Evolutionary conservation across 75 land plant genomes (phyloP).

Genomic region (Cupressus sempervirens): DNA sequence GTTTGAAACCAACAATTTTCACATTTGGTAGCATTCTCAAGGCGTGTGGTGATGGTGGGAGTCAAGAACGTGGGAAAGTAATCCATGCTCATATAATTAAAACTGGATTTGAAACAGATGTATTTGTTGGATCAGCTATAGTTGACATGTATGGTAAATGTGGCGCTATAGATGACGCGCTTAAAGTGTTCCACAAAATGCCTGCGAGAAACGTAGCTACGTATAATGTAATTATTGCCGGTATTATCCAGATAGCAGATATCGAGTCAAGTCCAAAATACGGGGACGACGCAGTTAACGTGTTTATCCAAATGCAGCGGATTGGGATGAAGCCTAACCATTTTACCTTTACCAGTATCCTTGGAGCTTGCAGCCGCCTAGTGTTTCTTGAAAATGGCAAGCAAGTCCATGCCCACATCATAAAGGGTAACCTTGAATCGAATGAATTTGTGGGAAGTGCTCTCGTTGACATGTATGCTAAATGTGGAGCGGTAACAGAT

Average conservation of each 20-base stretch:
- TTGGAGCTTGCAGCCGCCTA: slow-evolving; percentile 16
- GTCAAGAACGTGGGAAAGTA: slow-evolving; percentile 1
- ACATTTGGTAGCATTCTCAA: slow-evolving; percentile 16
- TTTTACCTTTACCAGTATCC: slow-evolving; percentile 10
- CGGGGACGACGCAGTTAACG: slow-evolving; percentile 11
- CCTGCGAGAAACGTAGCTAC: not conserved
- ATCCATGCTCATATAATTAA: slow-evolving; percentile 6
- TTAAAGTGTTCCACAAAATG: slow-evolving; percentile 7
- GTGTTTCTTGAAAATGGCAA: slow-evolving; percentile 16
- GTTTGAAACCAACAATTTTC: slow-evolving; percentile 7
- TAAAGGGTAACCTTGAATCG: slow-evolving; percentile 1
- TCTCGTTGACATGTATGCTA: slow-evolving; percentile 15
- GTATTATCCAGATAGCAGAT: slow-evolving; percentile 5
- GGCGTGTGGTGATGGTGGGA: slow-evolving; percentile 10
- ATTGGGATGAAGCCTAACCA: slow-evolving; percentile 11
- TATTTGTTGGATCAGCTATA: slow-evolving; percentile 15
- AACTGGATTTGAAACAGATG: slow-evolving; percentile 7
- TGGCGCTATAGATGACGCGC: slow-evolving; percentile 21
- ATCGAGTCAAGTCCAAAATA: not conserved
- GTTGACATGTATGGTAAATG: slow-evolving; percentile 30
- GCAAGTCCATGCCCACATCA: slow-evolving; percentile 13
- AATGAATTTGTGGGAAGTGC: slow-evolving; percentile 10
- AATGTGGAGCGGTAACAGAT: slow-evolving; percentile 6
- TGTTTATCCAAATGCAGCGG: slow-evolving; percentile 17
- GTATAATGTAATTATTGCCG: slow-evolving; percentile 20